Evolutionary conservation across 768 basidiomycete genomes (phyloP).

Genomic region (Lactarius indigo): DNA sequence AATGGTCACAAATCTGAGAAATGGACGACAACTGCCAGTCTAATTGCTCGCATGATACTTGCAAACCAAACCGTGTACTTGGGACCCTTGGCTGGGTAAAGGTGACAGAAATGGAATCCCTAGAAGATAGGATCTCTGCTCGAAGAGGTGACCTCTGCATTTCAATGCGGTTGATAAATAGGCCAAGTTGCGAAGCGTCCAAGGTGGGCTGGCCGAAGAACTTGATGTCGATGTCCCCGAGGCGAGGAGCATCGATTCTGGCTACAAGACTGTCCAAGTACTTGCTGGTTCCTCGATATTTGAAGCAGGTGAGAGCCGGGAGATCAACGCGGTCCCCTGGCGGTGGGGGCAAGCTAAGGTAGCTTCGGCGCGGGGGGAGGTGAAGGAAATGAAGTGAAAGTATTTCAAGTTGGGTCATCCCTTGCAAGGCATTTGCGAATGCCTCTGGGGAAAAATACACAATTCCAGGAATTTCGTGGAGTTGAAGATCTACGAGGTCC

Average conservation of each 20-base stretch:
- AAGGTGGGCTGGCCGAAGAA: neutral
- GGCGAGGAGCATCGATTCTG: neutral
- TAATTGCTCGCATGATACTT: neutral
- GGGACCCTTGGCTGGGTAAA: neutral
- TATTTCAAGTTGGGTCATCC: neutral
- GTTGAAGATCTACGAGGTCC: neutral
- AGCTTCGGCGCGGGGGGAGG: neutral
- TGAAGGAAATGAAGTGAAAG: neutral
- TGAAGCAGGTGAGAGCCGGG: neutral
- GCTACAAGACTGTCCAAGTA: neutral
- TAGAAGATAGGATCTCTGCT: neutral
- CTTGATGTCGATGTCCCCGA: neutral
- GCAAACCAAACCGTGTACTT: neutral
- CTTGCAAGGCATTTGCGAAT: neutral
- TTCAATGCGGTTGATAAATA: neutral
- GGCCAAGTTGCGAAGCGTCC: neutral
- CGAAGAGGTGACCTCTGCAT: neutral
- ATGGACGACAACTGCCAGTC: neutral
- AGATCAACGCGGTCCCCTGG: neutral
- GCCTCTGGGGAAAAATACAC: neutral
- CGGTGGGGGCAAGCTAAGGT: neutral
- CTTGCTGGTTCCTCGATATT: neutral
- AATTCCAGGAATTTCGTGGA: neutral
- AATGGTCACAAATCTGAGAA: neutral
- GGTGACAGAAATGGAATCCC: neutral